Base-by-base conservation (phyloP, 2,329 filamentous ascomycete species). In the Zymoseptoria brevis region DNA sequence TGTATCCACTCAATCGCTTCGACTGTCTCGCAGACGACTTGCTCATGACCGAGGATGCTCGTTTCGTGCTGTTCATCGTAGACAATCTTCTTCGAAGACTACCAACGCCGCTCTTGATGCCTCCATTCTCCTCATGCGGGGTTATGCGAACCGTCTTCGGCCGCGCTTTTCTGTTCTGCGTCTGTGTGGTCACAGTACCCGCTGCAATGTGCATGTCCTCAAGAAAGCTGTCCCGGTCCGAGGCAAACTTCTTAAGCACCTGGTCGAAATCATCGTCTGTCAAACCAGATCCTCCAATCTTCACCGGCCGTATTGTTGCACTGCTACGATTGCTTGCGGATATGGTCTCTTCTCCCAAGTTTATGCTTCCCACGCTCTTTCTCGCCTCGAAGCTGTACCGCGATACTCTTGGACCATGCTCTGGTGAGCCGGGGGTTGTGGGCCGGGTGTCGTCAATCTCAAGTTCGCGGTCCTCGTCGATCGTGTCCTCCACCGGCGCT, bases 1-100 rank as follows among this genome's bases (percentile, higher is more conserved):
- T 97, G 76, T 99, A 99, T 73, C 96, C 96, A 75, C 93, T 97
- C 65, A 97, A 79, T 68, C 94, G 85, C 76, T 86, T 94, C 45
- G 92, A 87, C 4, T 92, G 96, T 67, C 92, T 87, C 63, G 87
- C 81, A 22, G 87, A 89, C 63, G 83, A 82, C 75, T 89, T 87
- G 64, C 69, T 71, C 59, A 86, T 84, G 65, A 87, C 79, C 24
- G 86, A 88, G 55, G 91, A 87, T 69, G 94, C 89, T 74, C 91
- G 87, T 78, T 93, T 93, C 79, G 90, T 83, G 76, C 92, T 97
- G 75, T 88, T 96, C 89, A 97, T 95, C 69, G 96, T 94, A 67
- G 93, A 96, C 75, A 99, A 88, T 69, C 94, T 90, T 73, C 94
- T 86, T 64, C 93, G 85, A 68, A 99, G 88, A 76, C 91, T 96